Conservation (phyloP, 352 stramenopile species). For the Aphanomyces cochlioides region DNA sequence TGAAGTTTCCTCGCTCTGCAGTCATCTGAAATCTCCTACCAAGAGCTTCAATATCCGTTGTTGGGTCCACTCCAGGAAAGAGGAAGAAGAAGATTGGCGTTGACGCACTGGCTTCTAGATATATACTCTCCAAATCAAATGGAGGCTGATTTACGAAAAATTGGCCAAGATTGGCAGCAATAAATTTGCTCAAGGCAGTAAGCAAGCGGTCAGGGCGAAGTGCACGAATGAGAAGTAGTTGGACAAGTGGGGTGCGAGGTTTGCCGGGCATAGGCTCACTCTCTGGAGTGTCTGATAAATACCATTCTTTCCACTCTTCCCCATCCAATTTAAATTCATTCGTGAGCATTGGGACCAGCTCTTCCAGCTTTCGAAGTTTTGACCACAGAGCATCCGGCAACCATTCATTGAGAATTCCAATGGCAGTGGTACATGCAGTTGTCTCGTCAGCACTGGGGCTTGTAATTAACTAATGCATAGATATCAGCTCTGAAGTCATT, state of each 20-base stretch:
- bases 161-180: conserved; percentile 49
- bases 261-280: conserved; percentile 85
- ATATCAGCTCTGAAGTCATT: conserved; percentile 38
- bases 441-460: conserved; percentile 42
- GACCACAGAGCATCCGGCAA: conserved; percentile 85
- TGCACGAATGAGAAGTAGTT: conserved; percentile 64
- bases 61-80: conserved; percentile 89
- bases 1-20: conserved; percentile 66
- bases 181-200: conserved; percentile 60
- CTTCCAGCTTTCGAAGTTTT: conserved; percentile 87
- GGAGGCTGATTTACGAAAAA: conserved; percentile 79
- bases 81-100: conserved; percentile 92
- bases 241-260: conserved; percentile 62
- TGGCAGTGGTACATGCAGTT: conserved; percentile 42
- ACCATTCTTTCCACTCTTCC: conserved; percentile 96
- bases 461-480: conserved; percentile 67
- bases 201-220: conserved; percentile 83
- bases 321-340: conserved; percentile 93
- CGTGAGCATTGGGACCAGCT: conserved; percentile 85
- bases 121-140: conserved; percentile 82
- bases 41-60: conserved; percentile 77
- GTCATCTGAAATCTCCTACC: conserved; percentile 80
- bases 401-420: conserved; percentile 92
- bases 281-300: conserved; percentile 90
- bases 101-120: conserved; percentile 85